phyloP scores from a whole-genome alignment of 108 stramenopile genomes.

The Licmophora abbreviata region DNA sequence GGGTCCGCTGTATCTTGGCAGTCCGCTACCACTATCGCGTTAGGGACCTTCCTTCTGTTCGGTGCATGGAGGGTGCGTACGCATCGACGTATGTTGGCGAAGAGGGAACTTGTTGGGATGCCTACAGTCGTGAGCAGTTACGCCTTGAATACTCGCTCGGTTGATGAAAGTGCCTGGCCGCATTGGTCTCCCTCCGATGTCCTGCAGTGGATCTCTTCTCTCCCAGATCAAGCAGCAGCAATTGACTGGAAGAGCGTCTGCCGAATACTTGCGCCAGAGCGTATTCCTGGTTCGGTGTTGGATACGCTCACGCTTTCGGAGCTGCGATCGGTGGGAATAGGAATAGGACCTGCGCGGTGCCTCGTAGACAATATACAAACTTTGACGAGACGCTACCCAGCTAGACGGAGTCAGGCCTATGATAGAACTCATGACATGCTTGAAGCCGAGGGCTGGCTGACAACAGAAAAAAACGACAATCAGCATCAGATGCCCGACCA shows the following conservation, averaged over 20 bases:
- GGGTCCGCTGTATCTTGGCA: too few species aligned
- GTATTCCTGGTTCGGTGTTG: constrained; percentile 1
- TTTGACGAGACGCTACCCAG: not conserved
- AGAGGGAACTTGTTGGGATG: not conserved
- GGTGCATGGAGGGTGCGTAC: too few species aligned
- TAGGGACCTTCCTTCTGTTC: too few species aligned
- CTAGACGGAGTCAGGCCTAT: too few species aligned
- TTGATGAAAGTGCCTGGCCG: not conserved
- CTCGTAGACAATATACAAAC: not conserved
- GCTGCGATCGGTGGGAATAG: constrained; percentile 1
- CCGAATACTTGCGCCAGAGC: not conserved
- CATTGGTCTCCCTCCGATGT: not conserved
- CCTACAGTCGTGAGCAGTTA: not conserved
- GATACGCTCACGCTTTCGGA: not conserved
- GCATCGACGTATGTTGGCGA: too few species aligned
- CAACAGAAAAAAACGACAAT: too few species aligned
- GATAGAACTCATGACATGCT: too few species aligned
- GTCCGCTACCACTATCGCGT: too few species aligned
- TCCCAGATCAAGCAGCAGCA: too few species aligned
- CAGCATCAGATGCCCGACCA: too few species aligned
- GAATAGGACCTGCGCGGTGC: not conserved
- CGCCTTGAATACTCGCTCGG: not conserved
- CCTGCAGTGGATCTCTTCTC: constrained; percentile 3
- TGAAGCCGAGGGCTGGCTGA: too few species aligned
- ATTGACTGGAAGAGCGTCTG: not conserved